A percentile compares a stretch with the other conserved stretches of the same genome.
phyloP scores from a whole-genome alignment of 2,329 filamentous ascomycete genomes.

The Colletotrichum sp. region DNA sequence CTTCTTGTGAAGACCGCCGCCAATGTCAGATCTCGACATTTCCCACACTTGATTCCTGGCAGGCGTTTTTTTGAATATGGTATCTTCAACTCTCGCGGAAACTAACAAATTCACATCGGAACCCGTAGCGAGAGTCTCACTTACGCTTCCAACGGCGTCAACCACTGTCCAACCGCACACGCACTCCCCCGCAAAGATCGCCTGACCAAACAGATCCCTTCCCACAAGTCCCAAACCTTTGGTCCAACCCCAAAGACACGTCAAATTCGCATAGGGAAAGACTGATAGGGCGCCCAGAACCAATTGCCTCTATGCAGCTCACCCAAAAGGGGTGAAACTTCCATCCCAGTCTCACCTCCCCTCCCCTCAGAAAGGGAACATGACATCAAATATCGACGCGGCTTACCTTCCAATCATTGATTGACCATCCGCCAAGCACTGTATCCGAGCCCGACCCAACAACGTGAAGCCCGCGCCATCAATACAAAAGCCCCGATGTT shows the following conservation, averaged over 20 bases:
- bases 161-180: rapidly evolving
- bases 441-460: not conserved
- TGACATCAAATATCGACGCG: not conserved
- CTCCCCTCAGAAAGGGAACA: not conserved
- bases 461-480: not conserved
- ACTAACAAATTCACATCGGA: not conserved
- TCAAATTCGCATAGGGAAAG: not conserved
- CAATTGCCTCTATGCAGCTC: not conserved
- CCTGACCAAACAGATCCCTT: not conserved
- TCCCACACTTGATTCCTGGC: rapidly evolving
- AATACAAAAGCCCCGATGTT: not conserved
- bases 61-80: rapidly evolving
- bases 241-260: not conserved
- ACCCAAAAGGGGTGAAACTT: rapidly evolving
- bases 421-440: not conserved
- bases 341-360: not conserved
- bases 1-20: not conserved
- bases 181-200: not conserved
- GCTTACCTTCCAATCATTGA: not conserved
- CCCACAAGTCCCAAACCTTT: not conserved
- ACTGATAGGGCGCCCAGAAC: not conserved
- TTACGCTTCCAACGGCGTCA: not conserved
- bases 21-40: rapidly evolving
- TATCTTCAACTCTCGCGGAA: not conserved
- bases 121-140: not conserved